Base-by-base conservation (phyloP, 2,329 filamentous ascomycete genomes). In the Cordyceps cateniannulata region DNA sequence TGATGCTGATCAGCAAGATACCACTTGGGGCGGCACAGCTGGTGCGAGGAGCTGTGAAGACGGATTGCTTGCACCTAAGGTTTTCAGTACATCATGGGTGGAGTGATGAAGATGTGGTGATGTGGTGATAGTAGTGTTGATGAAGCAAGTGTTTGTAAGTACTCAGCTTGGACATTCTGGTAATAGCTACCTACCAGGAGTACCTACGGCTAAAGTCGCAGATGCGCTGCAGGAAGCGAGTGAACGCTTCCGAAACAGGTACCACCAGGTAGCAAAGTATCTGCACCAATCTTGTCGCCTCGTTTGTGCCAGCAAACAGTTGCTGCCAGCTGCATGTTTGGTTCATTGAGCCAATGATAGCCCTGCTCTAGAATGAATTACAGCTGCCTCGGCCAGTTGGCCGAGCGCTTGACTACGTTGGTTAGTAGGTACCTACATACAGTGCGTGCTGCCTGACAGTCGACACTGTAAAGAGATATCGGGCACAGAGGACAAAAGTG, bases 1-100 rank as follows among this genome's bases (percentile, higher is more conserved):
- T 45, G 47, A 24, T 51, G 56, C 20, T 59, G 47, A 59, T 51
- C 47, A 29, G 18, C 47, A 32, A 35, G 55, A 47, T 50, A 40
- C 24, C 22, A 29, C 18, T 38, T 27, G 18, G 54, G 54, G 45
- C 16, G 42, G 40, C 53, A 56, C 47, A 25, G 10, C 7, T 18
- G 29, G 29, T 24, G 20, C 32, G 38, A 40, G 50, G 42, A 12
- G 42, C n/a, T 45, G 42, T n/a, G n/a, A n/a, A 52, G 32, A 22
- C 32, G 5, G 25, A 27, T 12, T n/a, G 40, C 22, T 20, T 45
- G 42, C 42, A 10, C 10, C 18, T 12, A 35, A 35, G 32, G 32
- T 12, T 12, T 12, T 35, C 8, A 35, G 10, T 35, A 14, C 32
- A 35, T 35, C 10, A 12, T 35, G 3, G 32, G 32, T 35, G n/a